These are phyloP conservation scores for Trametes pubescens DNA, from an alignment of 1,284 basidiomycete genomes.

Conservation along the genomic window DNA sequence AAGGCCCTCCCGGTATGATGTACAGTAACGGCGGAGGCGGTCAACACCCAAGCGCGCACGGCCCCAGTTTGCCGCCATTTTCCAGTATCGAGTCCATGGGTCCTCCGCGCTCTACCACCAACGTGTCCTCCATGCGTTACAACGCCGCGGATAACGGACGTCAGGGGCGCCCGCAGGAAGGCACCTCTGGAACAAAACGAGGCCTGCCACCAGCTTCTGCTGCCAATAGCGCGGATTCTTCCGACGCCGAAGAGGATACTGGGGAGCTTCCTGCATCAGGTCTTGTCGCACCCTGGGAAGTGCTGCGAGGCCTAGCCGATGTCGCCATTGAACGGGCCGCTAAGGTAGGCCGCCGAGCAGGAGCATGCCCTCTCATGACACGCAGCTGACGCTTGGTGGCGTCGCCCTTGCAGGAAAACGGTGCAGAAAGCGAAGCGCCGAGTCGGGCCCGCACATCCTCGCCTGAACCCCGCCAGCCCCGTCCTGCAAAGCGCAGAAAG, in stretches of 20 bases:
- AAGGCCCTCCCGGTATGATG: conserved; percentile 34
- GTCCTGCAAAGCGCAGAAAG: conserved; percentile 77
- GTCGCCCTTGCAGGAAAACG: conserved; percentile 60
- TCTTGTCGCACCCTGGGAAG: conserved; percentile 85
- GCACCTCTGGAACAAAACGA: conserved; percentile 60
- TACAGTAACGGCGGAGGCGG: conserved; percentile 35
- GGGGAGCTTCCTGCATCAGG: conserved; percentile 82
- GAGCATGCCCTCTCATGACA: conserved; percentile 23
- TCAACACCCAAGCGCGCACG: conserved; percentile 42
- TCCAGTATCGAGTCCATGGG: conserved; percentile 72
- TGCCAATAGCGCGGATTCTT: conserved; percentile 78
- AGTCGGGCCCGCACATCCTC: conserved; percentile 78
- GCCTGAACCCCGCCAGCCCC: conserved; percentile 63
- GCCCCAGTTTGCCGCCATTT: conserved; percentile 72
- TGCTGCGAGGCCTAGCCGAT: conserved; percentile 80
- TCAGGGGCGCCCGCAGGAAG: conserved; percentile 45
- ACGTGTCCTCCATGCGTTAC: conserved; percentile 67
- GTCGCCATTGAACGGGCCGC: conserved; percentile 80
- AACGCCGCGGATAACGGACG: conserved; percentile 53
- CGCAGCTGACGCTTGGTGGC: conserved; percentile 21
- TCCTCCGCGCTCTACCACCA: conserved; percentile 52
- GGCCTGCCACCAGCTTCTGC: conserved; percentile 66
- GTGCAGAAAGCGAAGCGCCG: conserved; percentile 75
- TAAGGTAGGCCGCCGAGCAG: conserved; percentile 55
- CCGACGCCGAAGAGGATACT: conserved; percentile 77